phyloP scores from a whole-genome alignment of 139 green algal species.

The Diplosphaera chodatii region DNA sequence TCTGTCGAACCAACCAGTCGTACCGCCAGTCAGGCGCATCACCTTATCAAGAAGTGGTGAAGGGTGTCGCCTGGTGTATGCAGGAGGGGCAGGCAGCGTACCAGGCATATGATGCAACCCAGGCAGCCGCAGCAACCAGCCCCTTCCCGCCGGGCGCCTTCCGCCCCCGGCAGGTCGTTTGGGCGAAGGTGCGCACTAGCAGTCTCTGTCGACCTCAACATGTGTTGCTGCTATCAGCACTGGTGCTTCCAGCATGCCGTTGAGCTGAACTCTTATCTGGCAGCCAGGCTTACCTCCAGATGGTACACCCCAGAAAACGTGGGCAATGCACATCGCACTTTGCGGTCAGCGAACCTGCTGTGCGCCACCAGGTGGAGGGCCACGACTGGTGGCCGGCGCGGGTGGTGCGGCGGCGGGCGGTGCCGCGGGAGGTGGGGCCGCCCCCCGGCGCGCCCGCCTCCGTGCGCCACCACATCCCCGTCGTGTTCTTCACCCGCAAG shows the following conservation, averaged over 20 bases:
- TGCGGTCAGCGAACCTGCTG: too few species aligned
- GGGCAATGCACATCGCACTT: too few species aligned
- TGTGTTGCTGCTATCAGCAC: too few species aligned
- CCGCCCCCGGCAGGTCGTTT: slow-evolving; percentile 69
- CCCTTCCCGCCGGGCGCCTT: slow-evolving; percentile 24
- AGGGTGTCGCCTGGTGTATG: too few species aligned
- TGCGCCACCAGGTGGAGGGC: slow-evolving; percentile 57
- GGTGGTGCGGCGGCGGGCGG: slow-evolving; percentile 69
- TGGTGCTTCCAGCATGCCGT: too few species aligned
- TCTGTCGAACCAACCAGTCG: too few species aligned
- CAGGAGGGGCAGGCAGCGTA: slow-evolving; percentile 5
- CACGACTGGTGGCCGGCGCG: slow-evolving; percentile 89
- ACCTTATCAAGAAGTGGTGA: too few species aligned
- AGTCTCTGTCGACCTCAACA: too few species aligned
- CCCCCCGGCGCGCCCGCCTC: slow-evolving; percentile 47
- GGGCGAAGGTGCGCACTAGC: slow-evolving; percentile 75
- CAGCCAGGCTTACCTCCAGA: too few species aligned
- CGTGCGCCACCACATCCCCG: slow-evolving; percentile 64
- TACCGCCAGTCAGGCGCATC: too few species aligned
- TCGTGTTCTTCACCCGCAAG: slow-evolving; percentile 82
- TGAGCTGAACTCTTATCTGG: too few species aligned
- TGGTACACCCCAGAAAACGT: too few species aligned
- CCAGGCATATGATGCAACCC: not conserved
- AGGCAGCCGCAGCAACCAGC: not conserved
- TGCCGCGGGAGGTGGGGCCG: slow-evolving; percentile 73